These are phyloP conservation scores for Pharnaceum exiguum DNA, from an alignment of 148 eudicot genomes.

Conservation along the genomic window DNA sequence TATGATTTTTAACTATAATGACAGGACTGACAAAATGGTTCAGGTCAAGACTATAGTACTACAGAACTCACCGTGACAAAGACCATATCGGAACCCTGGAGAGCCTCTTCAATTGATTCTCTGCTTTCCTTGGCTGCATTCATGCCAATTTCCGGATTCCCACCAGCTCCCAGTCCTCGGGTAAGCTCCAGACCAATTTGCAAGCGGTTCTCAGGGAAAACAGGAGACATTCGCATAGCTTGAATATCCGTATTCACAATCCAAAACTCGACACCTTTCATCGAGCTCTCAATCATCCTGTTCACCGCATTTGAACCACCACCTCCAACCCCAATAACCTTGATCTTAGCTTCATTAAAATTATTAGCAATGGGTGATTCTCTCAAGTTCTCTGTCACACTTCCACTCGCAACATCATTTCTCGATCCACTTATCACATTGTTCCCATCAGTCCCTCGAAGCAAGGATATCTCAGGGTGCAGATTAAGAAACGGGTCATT, in stretches of 20 bases:
- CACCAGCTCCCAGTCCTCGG: slow-evolving; percentile 98
- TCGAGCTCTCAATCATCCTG: slow-evolving; percentile 90
- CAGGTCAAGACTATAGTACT: not conserved
- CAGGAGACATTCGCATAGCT: slow-evolving; percentile 96
- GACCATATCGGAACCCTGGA: slow-evolving; percentile 95
- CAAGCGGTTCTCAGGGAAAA: slow-evolving; percentile 68
- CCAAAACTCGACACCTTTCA: slow-evolving; percentile 98
- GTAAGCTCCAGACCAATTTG: slow-evolving; percentile 96
- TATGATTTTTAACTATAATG: no score
- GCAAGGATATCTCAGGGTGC: slow-evolving; percentile 86
- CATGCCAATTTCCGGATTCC: slow-evolving; percentile 91
- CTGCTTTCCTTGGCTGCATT: slow-evolving; percentile 96
- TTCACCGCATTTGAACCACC: slow-evolving; percentile 99
- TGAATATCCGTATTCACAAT: slow-evolving; percentile 94
- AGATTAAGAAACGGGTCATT: slow-evolving; percentile 76
- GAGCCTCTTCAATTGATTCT: slow-evolving; percentile 74
- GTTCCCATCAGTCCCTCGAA: slow-evolving; percentile 72
- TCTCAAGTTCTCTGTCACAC: slow-evolving; percentile 45
- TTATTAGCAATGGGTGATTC: slow-evolving; percentile 36
- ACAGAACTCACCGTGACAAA: slow-evolving; percentile 79
- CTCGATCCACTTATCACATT: slow-evolving; percentile 31
- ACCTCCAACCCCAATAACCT: slow-evolving; percentile 97
- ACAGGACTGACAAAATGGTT: not conserved
- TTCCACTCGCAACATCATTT: slow-evolving; percentile 49
- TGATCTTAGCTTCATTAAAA: slow-evolving; percentile 79